phyloP scores from a whole-genome alignment of 1,284 basidiomycete genomes.

The Retiboletus fuscus region DNA sequence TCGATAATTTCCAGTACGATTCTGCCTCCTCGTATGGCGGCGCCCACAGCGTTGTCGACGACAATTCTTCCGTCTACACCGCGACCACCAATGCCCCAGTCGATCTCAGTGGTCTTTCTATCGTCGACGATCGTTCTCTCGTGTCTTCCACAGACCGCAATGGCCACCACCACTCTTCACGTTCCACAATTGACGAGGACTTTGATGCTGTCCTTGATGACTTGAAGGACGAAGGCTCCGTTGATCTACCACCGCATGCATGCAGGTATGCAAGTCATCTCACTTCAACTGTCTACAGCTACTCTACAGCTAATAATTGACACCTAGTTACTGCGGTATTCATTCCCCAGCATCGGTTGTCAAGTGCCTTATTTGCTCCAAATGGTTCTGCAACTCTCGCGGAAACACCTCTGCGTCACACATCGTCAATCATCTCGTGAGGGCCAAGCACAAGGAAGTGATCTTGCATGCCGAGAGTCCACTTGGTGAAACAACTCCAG shows the following conservation, averaged over 20 bases:
- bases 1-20: conserved; percentile 89
- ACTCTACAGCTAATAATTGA: conserved; percentile 26
- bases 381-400: conserved; percentile 99
- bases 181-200: conserved; percentile 76
- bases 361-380: conserved; percentile 94
- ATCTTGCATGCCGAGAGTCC: conserved; percentile 95
- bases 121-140: conserved; percentile 65
- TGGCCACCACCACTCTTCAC: conserved; percentile 50
- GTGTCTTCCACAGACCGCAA: conserved; percentile 56
- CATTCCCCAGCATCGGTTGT: conserved; percentile 97
- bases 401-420: conserved; percentile 98
- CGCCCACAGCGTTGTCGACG: conserved; percentile 79
- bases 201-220: conserved; percentile 90
- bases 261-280: conserved; percentile 79
- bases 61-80: conserved; percentile 88
- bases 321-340: conserved; percentile 94
- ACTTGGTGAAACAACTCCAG: conserved; percentile 96
- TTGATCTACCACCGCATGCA: conserved; percentile 90
- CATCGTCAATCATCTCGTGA: conserved; percentile 98
- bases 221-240: conserved; percentile 84
- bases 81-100: conserved; percentile 72
- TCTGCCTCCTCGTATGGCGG: conserved; percentile 82
- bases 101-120: conserved; percentile 75
- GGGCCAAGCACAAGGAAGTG: conserved; percentile 99
- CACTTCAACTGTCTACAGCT: conserved; percentile 2